These are phyloP conservation scores for Zizania latifolia DNA, from an alignment of 176 grass and related monocot genomes.

Conservation along the genomic window DNA sequence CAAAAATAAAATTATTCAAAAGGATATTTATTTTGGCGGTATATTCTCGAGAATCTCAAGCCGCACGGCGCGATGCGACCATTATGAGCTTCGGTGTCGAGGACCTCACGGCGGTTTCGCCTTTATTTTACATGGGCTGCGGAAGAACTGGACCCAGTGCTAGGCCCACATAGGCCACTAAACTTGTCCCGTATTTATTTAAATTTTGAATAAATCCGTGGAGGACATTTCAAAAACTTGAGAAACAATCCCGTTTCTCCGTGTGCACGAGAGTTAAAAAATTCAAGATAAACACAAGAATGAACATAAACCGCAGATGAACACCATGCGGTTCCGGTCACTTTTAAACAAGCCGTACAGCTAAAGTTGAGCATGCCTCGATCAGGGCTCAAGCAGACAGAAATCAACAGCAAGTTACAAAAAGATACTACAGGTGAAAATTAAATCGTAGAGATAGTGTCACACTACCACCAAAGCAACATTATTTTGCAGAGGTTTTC, in stretches of 20 bases:
- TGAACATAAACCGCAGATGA: not conserved
- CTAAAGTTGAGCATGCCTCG: not conserved
- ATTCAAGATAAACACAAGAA: not conserved
- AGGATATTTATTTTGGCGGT: not conserved
- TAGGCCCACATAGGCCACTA: not conserved
- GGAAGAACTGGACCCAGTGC: not conserved
- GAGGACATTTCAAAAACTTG: too few relatives aligned
- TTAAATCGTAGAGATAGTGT: not conserved
- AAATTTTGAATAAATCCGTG: too few relatives aligned
- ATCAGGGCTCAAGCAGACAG: not conserved
- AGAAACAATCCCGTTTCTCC: too few relatives aligned
- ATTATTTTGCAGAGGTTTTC: not conserved
- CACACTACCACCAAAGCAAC: not conserved
- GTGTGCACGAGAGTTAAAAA: not conserved
- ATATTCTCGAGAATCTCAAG: not conserved
- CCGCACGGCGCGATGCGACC: conserved; percentile 5
- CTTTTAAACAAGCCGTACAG: not conserved
- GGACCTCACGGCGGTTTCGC: not conserved
- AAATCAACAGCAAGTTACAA: not conserved
- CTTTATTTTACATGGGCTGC: not conserved
- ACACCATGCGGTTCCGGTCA: not conserved
- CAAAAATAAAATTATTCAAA: too few relatives aligned
- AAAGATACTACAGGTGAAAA: not conserved
- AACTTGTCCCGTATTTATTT: too few relatives aligned
- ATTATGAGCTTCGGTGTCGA: conserved; percentile 14